Base-by-base conservation (phyloP, 2,329 filamentous ascomycete species). In the Westerdykella aurantiaca region DNA sequence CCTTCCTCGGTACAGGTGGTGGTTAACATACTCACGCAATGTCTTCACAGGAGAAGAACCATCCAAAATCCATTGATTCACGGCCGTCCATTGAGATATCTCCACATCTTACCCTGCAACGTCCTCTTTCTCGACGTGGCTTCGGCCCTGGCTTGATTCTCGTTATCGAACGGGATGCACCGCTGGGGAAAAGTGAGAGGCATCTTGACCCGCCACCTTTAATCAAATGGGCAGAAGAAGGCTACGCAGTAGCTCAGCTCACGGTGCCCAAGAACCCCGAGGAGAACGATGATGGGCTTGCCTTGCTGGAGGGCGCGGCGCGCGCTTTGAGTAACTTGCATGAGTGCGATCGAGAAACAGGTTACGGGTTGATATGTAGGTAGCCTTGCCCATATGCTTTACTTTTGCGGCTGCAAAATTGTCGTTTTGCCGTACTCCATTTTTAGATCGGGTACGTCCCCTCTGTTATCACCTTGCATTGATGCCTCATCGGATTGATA, bases 141-240 rank as follows among this genome's bases (percentile, higher is more conserved):
- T 58, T 57, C 31, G 75, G 76, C 0, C 75, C 75, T 0, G 74
- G 73, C 0, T 52, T 78, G 1, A 58, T 78, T 6, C 51, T 78
- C 11, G 49, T 78, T 4, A 53, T 71, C 1, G 66, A 73, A 6
- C 50, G 63, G 37, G 57, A 58, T 33, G 55, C 64, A 35, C 50
- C 39, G 39, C 55, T 57, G 48, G 52, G 53, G 12, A 42, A 55
- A 34, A 63, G 57, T 29, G 69, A 69, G 22, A 61, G 63, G 38
- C 68, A 66, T 37, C 58, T 72, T 1, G 73, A 76, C 42, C 82
- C 82, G 0, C 71, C 75, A 7, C 78, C 79, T 0, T 55, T 79
- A 12, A 58, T 78, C 47, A 87, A 86, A 63, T 86, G 83, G 83
- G 82, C 82, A 0, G 83, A 87, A 57, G 83, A 87, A 59, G 81